Conservation (phyloP, 495 filamentous ascomycete genomes). For the Schizothecium vesticola region DNA sequence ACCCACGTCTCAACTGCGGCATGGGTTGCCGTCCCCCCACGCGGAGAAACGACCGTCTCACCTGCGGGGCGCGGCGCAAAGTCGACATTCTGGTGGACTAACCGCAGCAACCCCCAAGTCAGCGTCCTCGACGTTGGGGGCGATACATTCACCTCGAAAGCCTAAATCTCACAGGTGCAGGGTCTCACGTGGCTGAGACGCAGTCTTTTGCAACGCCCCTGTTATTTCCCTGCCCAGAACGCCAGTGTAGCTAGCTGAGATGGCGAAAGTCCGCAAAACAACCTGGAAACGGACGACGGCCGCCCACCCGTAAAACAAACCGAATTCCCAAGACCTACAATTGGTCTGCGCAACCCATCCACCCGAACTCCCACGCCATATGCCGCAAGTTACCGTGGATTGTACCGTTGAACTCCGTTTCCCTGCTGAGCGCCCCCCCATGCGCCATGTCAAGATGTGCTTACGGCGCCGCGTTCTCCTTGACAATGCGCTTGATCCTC, state of each 20-base stretch:
- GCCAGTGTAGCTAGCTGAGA: not conserved
- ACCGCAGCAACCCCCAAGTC: not conserved
- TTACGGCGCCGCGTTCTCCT: slow-evolving; percentile 66
- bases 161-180: not conserved
- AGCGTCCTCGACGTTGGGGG: not conserved
- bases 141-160: not conserved
- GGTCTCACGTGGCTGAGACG: not conserved
- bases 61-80: not conserved
- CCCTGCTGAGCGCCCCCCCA: not conserved
- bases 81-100: not conserved
- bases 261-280: not conserved
- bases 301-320: not conserved
- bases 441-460: not conserved
- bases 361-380: slow-evolving; percentile 17
- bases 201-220: not conserved
- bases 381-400: slow-evolving; percentile 14
- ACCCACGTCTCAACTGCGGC: not conserved
- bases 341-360: not conserved
- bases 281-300: not conserved
- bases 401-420: slow-evolving; percentile 2
- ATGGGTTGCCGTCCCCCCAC: not conserved
- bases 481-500: slow-evolving; percentile 79
- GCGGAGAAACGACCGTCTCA: not conserved
- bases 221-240: not conserved
- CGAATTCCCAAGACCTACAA: not conserved